These are phyloP conservation scores for Acanthamoeba triangularis DNA, from an alignment of 208 protist species.

Conservation along the genomic window DNA sequence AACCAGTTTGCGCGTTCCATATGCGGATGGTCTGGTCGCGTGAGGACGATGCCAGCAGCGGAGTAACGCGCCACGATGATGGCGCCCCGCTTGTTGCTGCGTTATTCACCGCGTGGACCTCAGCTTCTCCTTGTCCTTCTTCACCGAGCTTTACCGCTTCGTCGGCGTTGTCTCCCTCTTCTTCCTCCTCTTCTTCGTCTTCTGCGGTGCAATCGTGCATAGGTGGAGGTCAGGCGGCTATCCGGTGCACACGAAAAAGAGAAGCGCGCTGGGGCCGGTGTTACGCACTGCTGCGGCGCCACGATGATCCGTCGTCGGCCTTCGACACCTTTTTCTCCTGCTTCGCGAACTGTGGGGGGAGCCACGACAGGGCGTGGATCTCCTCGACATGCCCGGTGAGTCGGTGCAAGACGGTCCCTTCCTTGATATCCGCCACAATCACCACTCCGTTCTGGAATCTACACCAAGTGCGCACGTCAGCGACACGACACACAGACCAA, in stretches of 20 bases:
- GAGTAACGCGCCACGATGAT: background rate
- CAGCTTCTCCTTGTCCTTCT: constrained; percentile 1
- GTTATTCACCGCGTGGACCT: background rate
- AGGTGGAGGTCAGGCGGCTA: too few species aligned
- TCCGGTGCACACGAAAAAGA: too few species aligned
- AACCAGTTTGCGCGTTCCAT: constrained; percentile 72
- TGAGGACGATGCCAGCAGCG: constrained; percentile 60
- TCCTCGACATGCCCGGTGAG: constrained; percentile 67
- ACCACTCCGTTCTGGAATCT: constrained; percentile 72
- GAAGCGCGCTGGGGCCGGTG: too few species aligned
- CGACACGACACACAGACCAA: background rate
- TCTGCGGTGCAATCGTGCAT: too few species aligned
- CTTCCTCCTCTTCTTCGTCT: background rate
- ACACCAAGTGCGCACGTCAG: background rate
- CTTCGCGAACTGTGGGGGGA: constrained; percentile 39
- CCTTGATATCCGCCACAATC: constrained; percentile 9
- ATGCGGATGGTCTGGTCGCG: constrained; percentile 58
- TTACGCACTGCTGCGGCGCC: background rate
- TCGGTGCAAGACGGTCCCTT: constrained; percentile 8
- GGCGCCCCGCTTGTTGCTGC: background rate
- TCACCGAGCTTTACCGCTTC: background rate
- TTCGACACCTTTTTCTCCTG: background rate
- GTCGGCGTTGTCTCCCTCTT: background rate
- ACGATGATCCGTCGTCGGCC: background rate
- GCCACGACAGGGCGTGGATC: constrained; percentile 62